These are phyloP conservation scores for Colletotrichum limetticola DNA, from an alignment of 2,329 filamentous ascomycete species.

Conservation along the genomic window DNA sequence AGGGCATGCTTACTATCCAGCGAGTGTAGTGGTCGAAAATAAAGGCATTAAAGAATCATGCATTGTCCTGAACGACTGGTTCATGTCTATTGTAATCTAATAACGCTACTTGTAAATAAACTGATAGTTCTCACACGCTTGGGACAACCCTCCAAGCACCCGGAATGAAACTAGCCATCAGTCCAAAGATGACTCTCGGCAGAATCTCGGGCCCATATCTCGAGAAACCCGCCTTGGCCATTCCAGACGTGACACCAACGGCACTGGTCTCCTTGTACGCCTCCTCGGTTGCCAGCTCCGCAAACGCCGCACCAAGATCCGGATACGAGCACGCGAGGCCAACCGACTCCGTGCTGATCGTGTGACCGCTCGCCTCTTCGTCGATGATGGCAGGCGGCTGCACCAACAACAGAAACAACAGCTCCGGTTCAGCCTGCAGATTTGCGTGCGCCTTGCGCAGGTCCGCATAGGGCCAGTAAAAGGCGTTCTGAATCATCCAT, in stretches of 20 bases:
- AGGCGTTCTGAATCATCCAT: slow-evolving; percentile 20
- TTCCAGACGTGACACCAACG: slow-evolving; percentile 3
- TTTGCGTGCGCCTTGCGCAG: slow-evolving; percentile 11
- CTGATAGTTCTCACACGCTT: neutral
- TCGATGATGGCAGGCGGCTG: slow-evolving; percentile 26
- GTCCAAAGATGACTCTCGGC: neutral
- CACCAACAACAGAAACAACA: slow-evolving; percentile 6
- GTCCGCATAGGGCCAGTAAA: slow-evolving; percentile 29
- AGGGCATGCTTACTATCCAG: slow-evolving; percentile 9
- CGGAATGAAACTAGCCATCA: slow-evolving; percentile 22
- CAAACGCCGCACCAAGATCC: slow-evolving; percentile 26
- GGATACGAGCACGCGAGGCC: slow-evolving; percentile 7
- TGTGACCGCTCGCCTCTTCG: slow-evolving; percentile 20
- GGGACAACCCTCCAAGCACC: slow-evolving; percentile 15
- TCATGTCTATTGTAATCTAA: neutral
- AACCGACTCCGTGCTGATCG: slow-evolving; percentile 3
- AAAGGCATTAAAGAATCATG: accelerated
- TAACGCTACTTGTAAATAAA: neutral
- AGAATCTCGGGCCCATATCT: slow-evolving; percentile 13
- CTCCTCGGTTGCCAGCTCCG: slow-evolving; percentile 10
- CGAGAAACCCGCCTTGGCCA: neutral
- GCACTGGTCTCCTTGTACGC: neutral
- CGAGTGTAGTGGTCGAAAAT: slow-evolving; percentile 13
- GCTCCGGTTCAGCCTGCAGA: neutral
- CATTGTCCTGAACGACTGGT: accelerated